phyloP scores from a whole-genome alignment of 805 yeast genomes.

The Metschnikowia drakensbergensis region DNA sequence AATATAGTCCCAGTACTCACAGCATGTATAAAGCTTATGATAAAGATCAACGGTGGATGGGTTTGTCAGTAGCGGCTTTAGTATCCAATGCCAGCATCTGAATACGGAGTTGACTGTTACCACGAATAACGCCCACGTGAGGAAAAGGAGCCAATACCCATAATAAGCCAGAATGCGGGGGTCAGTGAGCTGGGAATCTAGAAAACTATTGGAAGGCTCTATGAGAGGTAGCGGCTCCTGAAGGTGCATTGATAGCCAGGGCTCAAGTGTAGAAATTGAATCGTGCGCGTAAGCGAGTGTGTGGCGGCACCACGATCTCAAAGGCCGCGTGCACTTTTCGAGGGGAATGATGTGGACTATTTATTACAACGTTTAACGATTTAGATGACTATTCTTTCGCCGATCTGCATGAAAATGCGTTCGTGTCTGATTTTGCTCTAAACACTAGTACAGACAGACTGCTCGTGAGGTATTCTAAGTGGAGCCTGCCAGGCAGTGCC shows the following conservation, averaged over 20 bases:
- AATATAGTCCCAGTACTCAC: constrained; percentile 26
- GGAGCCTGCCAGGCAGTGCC: too few species aligned
- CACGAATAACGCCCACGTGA: constrained; percentile 31
- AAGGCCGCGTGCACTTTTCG: too few species aligned
- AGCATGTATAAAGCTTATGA: constrained; percentile 10
- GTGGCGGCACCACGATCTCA: not conserved
- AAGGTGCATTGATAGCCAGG: constrained; percentile 4
- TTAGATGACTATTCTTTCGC: too few species aligned
- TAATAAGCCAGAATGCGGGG: constrained; percentile 15
- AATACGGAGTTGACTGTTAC: constrained; percentile 35
- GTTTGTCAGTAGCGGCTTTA: constrained; percentile 24
- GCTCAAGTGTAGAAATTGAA: not conserved
- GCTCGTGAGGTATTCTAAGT: too few species aligned
- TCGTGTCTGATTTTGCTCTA: too few species aligned
- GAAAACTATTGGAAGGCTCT: constrained; percentile 8
- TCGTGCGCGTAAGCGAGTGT: not conserved
- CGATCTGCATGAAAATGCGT: too few species aligned
- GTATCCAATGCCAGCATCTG: constrained; percentile 31
- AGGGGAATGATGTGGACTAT: too few species aligned
- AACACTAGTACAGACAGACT: too few species aligned
- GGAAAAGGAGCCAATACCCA: constrained; percentile 29
- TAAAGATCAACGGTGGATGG: constrained; percentile 15
- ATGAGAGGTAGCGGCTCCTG: constrained; percentile 18
- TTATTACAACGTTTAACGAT: too few species aligned
- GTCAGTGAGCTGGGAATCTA: constrained; percentile 3